Percentiles rank a stretch among this genome's conserved stretches.
These are phyloP conservation scores for Vigna radiata DNA, from an alignment of 306 rosid genomes.

Conservation along the genomic window DNA sequence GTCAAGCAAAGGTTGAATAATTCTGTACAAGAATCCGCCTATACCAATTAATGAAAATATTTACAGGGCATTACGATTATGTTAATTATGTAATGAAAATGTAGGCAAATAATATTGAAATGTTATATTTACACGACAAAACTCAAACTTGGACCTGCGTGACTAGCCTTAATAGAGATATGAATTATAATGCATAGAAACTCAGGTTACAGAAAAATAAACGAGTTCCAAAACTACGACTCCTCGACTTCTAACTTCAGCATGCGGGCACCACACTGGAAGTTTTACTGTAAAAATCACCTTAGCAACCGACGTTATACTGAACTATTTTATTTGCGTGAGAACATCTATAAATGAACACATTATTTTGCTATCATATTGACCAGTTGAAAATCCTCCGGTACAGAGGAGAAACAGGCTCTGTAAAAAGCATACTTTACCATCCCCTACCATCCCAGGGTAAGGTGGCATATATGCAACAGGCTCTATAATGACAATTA, in stretches of 20 bases:
- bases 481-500: not conserved
- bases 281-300: not conserved
- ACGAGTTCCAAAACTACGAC: not conserved
- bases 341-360: not conserved
- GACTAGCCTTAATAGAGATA: not conserved
- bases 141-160: not conserved
- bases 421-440: not conserved
- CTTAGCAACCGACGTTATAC: not conserved
- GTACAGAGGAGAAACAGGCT: not conserved
- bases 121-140: too few relatives aligned
- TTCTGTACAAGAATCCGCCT: not conserved
- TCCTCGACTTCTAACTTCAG: not conserved
- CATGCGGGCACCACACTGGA: not conserved
- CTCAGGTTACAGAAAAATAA: not conserved
- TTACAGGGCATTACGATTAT: too few relatives aligned
- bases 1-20: not conserved
- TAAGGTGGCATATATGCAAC: not conserved
- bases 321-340: not conserved
- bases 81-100: not conserved
- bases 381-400: not conserved
- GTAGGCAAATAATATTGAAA: too few relatives aligned
- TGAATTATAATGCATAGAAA: not conserved
- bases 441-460: not conserved
- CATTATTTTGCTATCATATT: not conserved
- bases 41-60: too few relatives aligned